Conservation (phyloP, 75 land plant genomes). For the Pinus taeda region DNA sequence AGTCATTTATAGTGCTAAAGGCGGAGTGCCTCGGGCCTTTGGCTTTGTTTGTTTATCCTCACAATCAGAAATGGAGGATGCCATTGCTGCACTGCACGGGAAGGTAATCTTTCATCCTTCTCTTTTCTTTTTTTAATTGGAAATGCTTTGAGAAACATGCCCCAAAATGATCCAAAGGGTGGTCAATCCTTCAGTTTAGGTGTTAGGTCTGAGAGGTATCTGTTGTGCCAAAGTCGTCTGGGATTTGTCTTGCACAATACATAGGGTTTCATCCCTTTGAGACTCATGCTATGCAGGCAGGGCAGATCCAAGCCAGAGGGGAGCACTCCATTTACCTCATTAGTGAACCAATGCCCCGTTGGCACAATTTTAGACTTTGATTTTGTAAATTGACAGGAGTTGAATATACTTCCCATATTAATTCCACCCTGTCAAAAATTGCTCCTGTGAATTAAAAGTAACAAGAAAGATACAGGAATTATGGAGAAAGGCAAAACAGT, state of each 20-base stretch:
- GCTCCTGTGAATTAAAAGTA: neutral
- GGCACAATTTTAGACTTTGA: too few species aligned
- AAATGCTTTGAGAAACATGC: neutral
- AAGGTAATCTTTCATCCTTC: slow-evolving; percentile 31
- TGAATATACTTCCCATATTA: neutral
- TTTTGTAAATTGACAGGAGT: neutral
- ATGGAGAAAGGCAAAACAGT: neutral
- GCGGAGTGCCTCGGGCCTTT: slow-evolving; percentile 81
- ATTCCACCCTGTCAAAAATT: neutral
- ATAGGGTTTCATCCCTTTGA: too few species aligned
- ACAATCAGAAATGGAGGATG: slow-evolving; percentile 48
- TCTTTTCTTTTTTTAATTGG: too few species aligned
- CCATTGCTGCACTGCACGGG: slow-evolving; percentile 68
- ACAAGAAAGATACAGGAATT: neutral
- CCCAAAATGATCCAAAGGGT: slow-evolving; percentile 13
- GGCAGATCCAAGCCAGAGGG: too few species aligned
- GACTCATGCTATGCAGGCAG: too few species aligned
- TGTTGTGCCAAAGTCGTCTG: too few species aligned
- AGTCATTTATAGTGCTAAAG: slow-evolving; percentile 58
- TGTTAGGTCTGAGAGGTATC: too few species aligned
- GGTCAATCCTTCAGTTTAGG: slow-evolving; percentile 20
- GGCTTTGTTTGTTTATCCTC: slow-evolving; percentile 78
- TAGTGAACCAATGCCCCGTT: too few species aligned
- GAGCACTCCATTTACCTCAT: too few species aligned
- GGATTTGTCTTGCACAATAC: too few species aligned